These are phyloP conservation scores for Tardiomyces digboiensis DNA, from an alignment of 1,139 yeast genomes.

Conservation along the genomic window DNA sequence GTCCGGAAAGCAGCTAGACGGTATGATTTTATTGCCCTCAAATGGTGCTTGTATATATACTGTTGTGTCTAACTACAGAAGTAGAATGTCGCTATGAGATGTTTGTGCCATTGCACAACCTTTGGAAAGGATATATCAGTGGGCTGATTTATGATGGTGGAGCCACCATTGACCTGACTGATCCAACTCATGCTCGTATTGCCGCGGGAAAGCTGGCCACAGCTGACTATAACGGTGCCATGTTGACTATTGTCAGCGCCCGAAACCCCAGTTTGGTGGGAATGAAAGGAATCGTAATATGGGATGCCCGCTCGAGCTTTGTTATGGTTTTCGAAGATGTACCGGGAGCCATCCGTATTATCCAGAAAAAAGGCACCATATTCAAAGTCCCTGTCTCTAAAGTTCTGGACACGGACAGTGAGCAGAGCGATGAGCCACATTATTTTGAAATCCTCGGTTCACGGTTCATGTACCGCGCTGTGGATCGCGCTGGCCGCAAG, in stretches of 20 bases:
- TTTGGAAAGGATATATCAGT: conserved; percentile 57
- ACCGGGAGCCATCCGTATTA: conserved; percentile 27
- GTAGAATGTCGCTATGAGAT: conserved; percentile 32
- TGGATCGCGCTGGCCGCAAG: conserved; percentile 78
- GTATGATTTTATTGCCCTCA: too few species aligned
- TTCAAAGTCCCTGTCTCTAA: conserved; percentile 34
- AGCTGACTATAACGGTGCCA: conserved; percentile 82
- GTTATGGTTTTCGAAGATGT: conserved; percentile 49
- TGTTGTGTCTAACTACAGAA: too few species aligned
- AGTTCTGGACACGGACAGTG: too few species aligned
- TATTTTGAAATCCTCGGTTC: conserved; percentile 72
- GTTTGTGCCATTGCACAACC: conserved; percentile 39
- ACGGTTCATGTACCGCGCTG: conserved; percentile 63
- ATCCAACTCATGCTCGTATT: neutral
- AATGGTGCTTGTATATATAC: too few species aligned
- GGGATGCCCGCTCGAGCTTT: conserved; percentile 79
- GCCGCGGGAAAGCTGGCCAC: conserved; percentile 44
- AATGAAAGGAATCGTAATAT: conserved; percentile 64
- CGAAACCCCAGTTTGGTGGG: conserved; percentile 55
- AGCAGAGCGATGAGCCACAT: conserved; percentile 23
- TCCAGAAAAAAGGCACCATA: conserved; percentile 42
- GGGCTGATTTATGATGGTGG: conserved; percentile 33
- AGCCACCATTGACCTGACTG: neutral
- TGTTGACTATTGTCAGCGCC: conserved; percentile 48
- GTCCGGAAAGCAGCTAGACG: conserved; percentile 5